Conservation (phyloP, 2,329 filamentous ascomycete species). For the Ceratocystis papillata region DNA sequence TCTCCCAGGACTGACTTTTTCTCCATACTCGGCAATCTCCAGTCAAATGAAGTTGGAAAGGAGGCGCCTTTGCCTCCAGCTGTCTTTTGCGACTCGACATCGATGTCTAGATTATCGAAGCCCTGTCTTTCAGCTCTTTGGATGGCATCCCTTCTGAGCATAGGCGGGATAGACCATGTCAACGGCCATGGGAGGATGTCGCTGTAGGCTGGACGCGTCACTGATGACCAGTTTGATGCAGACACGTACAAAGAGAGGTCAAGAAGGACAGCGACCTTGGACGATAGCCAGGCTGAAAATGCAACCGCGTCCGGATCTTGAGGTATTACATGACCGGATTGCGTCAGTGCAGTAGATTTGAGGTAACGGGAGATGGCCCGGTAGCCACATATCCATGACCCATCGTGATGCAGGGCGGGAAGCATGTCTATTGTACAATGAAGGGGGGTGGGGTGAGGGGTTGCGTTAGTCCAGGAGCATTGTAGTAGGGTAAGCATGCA, state of each 20-base stretch:
- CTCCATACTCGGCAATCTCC: conserved; percentile 31
- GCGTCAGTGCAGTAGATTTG: conserved; percentile 31
- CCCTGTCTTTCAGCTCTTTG: conserved; percentile 58
- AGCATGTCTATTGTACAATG: conserved; percentile 38
- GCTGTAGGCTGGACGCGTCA: conserved; percentile 72
- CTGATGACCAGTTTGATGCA: conserved; percentile 69
- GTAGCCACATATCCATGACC: conserved; percentile 50
- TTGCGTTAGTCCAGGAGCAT: neutral
- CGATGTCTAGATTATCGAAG: conserved; percentile 56
- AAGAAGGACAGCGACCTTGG: conserved; percentile 64
- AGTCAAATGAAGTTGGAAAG: conserved; percentile 35
- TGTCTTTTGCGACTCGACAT: conserved; percentile 34
- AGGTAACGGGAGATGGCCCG: conserved; percentile 50
- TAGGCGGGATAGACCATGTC: conserved; percentile 73
- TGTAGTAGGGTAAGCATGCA: conserved; percentile 15
- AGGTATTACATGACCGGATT: conserved; percentile 19
- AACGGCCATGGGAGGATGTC: conserved; percentile 72
- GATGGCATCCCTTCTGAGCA: conserved; percentile 59
- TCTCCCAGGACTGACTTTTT: conserved; percentile 50
- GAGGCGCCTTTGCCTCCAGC: conserved; percentile 27
- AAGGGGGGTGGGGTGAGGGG: neutral
- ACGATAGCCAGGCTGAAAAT: conserved; percentile 58
- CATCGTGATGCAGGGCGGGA: conserved; percentile 43
- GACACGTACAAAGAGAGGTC: conserved; percentile 86
- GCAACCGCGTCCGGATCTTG: conserved; percentile 41